These are phyloP conservation scores for Malus hybrid DNA, from an alignment of 331 rosid genomes.

Conservation along the genomic window DNA sequence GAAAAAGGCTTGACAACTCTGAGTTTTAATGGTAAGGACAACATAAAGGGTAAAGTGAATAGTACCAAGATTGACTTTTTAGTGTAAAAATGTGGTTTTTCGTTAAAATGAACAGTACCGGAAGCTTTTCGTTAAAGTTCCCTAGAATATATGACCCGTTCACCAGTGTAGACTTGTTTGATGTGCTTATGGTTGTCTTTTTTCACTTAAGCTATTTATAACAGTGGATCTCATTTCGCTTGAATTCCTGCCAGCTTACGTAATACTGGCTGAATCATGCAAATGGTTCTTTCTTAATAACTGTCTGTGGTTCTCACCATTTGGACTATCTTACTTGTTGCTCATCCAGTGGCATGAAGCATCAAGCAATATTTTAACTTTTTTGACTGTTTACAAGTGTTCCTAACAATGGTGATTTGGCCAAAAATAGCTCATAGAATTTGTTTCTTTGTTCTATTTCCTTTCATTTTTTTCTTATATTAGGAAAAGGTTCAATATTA, in stretches of 20 bases:
- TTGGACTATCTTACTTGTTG: not conserved
- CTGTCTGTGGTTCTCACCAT: not conserved
- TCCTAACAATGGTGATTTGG: not conserved
- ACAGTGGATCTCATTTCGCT: not conserved
- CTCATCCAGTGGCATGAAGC: not conserved
- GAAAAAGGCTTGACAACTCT: too few relatives aligned
- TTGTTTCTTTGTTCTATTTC: not conserved
- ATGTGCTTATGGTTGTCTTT: not conserved
- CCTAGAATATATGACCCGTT: not conserved
- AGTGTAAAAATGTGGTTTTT: too few relatives aligned
- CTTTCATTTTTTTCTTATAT: not conserved
- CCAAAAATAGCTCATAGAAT: not conserved
- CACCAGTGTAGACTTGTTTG: not conserved
- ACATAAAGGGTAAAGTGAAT: too few relatives aligned
- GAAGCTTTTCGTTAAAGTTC: too few relatives aligned
- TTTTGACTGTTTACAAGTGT: not conserved
- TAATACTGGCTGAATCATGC: not conserved
- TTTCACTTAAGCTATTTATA: not conserved
- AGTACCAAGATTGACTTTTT: too few relatives aligned
- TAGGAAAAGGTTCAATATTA: constrained; percentile 94
- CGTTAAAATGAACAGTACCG: too few relatives aligned
- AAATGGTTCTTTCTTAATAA: not conserved
- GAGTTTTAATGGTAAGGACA: too few relatives aligned
- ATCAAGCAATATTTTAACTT: not conserved
- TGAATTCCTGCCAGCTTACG: too few relatives aligned